A percentile compares a stretch with the other conserved stretches of the same genome.
These are phyloP conservation scores for Collybia sordida DNA, from an alignment of 768 basidiomycete species.

Conservation along the genomic window DNA sequence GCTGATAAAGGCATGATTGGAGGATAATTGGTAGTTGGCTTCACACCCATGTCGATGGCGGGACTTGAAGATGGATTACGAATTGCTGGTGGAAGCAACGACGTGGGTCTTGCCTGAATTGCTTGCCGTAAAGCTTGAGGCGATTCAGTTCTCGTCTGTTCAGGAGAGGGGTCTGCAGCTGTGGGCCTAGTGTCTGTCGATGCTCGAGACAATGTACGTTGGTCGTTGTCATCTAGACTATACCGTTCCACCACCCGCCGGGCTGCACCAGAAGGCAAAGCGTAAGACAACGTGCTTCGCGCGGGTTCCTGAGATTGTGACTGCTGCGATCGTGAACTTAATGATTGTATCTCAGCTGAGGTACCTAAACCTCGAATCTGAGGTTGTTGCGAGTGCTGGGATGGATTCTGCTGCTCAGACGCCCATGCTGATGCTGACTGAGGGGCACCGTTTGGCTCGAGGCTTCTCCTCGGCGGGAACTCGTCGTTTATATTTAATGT, in stretches of 20 bases:
- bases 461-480: conserved; percentile 12
- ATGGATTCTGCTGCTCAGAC: conserved; percentile 21
- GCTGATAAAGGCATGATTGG: conserved; percentile 60
- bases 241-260: conserved; percentile 52
- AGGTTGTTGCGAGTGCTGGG: conserved; percentile 16
- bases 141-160: conserved; percentile 23
- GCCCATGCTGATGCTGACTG: conserved; percentile 18
- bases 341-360: conserved; percentile 30
- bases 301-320: conserved; percentile 34
- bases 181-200: conserved; percentile 34
- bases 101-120: conserved; percentile 20
- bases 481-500: conserved; percentile 15
- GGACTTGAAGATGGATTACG: conserved; percentile 47
- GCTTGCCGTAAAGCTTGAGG: conserved; percentile 20
- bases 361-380: conserved; percentile 21
- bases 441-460: conserved; percentile 14
- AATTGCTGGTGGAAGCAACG: conserved; percentile 37
- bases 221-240: conserved; percentile 47
- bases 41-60: conserved; percentile 29
- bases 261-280: conserved; percentile 39
- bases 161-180: conserved; percentile 26
- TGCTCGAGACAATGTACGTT: conserved; percentile 31
- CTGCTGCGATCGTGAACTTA: conserved; percentile 28
- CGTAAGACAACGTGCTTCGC: conserved; percentile 42
- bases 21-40: conserved; percentile 31